These are phyloP conservation scores for Hypomontagnella submonticulosa DNA, from an alignment of 495 filamentous ascomycete genomes.

Conservation along the genomic window DNA sequence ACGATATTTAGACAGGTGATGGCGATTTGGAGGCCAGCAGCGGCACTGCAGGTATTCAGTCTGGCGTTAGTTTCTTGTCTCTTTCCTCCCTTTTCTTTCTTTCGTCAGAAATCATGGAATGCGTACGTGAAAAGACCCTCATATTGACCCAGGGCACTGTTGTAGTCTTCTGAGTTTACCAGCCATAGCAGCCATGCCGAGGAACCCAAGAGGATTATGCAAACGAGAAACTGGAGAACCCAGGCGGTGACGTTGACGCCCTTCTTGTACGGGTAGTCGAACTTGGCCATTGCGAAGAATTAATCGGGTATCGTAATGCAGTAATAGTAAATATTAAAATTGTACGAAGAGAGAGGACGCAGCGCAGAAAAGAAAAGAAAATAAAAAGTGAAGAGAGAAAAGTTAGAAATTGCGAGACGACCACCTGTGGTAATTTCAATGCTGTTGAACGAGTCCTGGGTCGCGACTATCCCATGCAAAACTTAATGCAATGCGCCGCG, in stretches of 20 bases:
- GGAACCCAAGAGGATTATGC: constrained; percentile 27
- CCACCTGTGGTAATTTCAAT: no score
- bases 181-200: constrained; percentile 25
- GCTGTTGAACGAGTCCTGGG: no score
- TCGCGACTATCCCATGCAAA: no score
- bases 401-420: no score
- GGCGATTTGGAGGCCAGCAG: constrained; percentile 32
- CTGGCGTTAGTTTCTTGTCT: constrained; percentile 22
- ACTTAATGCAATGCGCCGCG: no score
- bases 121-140: constrained; percentile 21
- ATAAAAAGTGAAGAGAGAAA: no score
- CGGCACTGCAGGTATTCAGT: constrained; percentile 14
- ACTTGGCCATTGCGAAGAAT: constrained; percentile 22
- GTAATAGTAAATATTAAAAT: no score
- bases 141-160: constrained; percentile 3
- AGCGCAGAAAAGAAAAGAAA: no score
- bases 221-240: constrained; percentile 38
- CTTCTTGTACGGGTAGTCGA: constrained; percentile 42
- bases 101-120: not conserved
- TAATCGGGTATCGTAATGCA: constrained; percentile 8
- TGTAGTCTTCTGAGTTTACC: not conserved
- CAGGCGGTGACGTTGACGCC: constrained; percentile 39
- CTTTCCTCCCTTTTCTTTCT: not conserved
- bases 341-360: no score
- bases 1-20: constrained; percentile 34